Evolutionary conservation across 441 rosid genomes (phyloP), one percentile per base, ranked within the genome.

Genomic region (Gossypium lobatum): DNA sequence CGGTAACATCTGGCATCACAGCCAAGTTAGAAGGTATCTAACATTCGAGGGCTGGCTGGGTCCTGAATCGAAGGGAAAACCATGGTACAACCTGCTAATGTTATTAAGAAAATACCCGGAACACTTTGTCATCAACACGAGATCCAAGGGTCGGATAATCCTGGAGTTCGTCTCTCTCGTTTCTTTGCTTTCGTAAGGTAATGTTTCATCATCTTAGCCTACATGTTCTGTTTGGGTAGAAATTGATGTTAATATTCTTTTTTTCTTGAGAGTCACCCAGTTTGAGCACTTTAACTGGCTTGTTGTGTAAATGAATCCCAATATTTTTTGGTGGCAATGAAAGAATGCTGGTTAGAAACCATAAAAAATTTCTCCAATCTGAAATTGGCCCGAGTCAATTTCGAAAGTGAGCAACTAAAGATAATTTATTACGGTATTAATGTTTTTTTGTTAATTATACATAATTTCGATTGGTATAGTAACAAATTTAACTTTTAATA

Each of bases 121-220:
- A 75, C 98, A 95, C 78, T 95, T 92, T 25, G 98, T 95, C 59
- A 92, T 95, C 88, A 92, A 91, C 85, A 91, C 89, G 2, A 89
- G 97, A 77, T 91, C 93, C 9, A 87, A 88, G 83, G 90, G 87
- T n/a, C 81, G 87, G 52, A 79, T 91, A 26, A 87, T 92, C 0
- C 80, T 80, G 53, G 98, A 91, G 84, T 92, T 89, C 26, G 97
- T 94, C 17, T 94, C 97, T 45, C 92, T 94, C n/a, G 98, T 94
- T 71, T 92, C 98, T 3, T 76, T 94, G 76, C 83, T 92, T 73
- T 84, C 97, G 1, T 94, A 80, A 76, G 42, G 39, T 73, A 64
- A 34, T 8, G 18, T 34, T 34, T 34, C 39, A 46, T 64, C 61
- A 62, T 61, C 75, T 18, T 53, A 53, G 37, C 6, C 17, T 52